Evolutionary conservation across 306 rosid species (phyloP), one percentile per base, ranked within the genome.

Genomic region (Quercus robur): DNA sequence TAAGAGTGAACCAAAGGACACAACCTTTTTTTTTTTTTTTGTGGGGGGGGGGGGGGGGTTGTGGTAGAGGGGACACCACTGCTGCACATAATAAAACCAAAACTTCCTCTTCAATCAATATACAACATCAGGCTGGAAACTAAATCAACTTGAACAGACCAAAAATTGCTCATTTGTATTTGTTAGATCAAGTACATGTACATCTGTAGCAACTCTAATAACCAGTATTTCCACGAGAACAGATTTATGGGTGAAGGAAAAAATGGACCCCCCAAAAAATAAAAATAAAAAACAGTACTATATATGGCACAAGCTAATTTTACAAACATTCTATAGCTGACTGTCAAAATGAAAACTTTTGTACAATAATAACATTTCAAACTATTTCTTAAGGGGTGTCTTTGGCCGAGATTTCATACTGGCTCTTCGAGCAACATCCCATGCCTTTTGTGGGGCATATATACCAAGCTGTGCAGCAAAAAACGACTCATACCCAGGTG

Each of bases 351-450:
- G 73, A 84, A 77, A 82, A 78, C 44, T 79, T 89, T 87, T 90
- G 85, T 87, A 92, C 97, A 92, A 77, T 41, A 79, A 62, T 73
- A 75, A 68, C 82, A 73, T 76, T 28, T 75, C 81, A 75, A 70
- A 80, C 83, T 86, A 94, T 76, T 86, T 91, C 82, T 83, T 84
- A 30, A 57, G 83, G 56, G 73, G 85, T 19, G 8, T 69, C 92
- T 90, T 94, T 5, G 86, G 86, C 25, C 77, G 79, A 6, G 91
- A 70, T 84, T 54, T 90, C 87, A 89, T 84, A 88, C 99, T 93
- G 84, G 99, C 97, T 84, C 99, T 85, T 77, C 93, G 89, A 44
- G 99, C 99, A 82, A 95, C 99, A 77, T 95, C 99, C 99, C 99
- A 95, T 38, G 97, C 93, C 76, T 90, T 95, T 63, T 93, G 99